Base-by-base conservation (phyloP, 2,329 filamentous ascomycete genomes). In the Fusarium anguioides region DNA sequence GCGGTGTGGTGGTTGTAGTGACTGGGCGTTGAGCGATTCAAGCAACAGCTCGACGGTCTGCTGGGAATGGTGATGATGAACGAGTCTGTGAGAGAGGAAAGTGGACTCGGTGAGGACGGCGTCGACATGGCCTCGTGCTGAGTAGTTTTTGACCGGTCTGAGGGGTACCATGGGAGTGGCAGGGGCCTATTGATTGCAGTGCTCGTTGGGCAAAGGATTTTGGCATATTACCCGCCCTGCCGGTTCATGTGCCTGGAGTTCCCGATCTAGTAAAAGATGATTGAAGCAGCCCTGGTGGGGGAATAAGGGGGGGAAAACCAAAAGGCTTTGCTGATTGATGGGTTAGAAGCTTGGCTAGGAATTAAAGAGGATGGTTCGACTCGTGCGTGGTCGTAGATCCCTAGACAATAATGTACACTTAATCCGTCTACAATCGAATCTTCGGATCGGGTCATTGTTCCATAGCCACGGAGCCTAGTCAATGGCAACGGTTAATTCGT, bases 101-200 rank as follows among this genome's bases (percentile, higher is more conserved):
- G 75, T 77, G 75, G 74, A 77, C 76, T 78, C 78, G 78, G 78
- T 80, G 77, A 80, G 74, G 71, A 76, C 68, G 71, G 71, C 71
- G 67, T 77, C 63, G 72, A 73, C 75, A 75, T 72, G 72, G 73
- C 73, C 73, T 71, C 75, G 76, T 79, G 75, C 76, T 80, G 76
- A 76, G 77, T 75, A 78, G 77, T 79, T 78, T 79, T 75, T 77
- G 66, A 76, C 75, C 77, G 76, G 76, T 79, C 76, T 78, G 77
- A 79, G 78, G 78, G 78, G 77, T 79, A 78, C 74, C 69, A 71
- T 71, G 70, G 68, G 61, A 62, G 64, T 66, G 67, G 72, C 74
- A 75, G 71, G 74, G 75, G 68, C 51, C 47, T 50, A 69, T 57
- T 66, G 52, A 60, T 70, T 64, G 71, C 60, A 60, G 68, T 70